Evolutionary conservation across 345 rosid species (phyloP), one percentile per base, ranked within the genome.

Genomic region (Psidium guajava): DNA sequence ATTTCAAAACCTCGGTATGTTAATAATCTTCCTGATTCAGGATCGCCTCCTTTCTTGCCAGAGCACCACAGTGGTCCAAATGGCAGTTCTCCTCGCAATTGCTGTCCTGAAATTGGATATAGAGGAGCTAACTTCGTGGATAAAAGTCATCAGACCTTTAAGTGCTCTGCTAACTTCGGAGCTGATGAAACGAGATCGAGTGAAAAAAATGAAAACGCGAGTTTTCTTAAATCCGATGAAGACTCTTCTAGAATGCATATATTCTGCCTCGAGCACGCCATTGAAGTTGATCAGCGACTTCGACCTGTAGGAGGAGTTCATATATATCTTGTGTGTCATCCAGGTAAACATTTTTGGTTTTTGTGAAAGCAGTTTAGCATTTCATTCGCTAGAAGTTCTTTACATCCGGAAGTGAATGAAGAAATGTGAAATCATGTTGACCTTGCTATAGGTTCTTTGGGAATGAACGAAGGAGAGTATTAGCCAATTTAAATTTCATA

Each of bases 211-310:
- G 56, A n/a, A 56, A 54, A 47, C 61, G 4, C 49, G 3, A n/a
- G 59, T 54, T 32, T 82, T 82, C 92, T 88, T 50, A 90, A 87
- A 86, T 92, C 91, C 83, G 91, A 93, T 87, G 96, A 94, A 73
- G 98, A 95, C 89, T 93, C 98, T 85, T 96, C 94, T 85, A 94
- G 93, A 59, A 64, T 93, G 92, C 98, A 97, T 85, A 93, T 97
- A 58, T 97, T 97, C 90, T 97, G 99, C 91, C 99, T 97, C 84
- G 95, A 97, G 93, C 99, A 97, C 89, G 99, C 99, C 86, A 89
- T 94, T 28, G 98, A 96, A 90, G 95, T 95, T 77, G 98, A 96
- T 86, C 92, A 97, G 89, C 97, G 88, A 89, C 95, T 97, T 82
- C 91, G 89, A 49, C 89, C 88, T 83, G 90, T 94, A n/a, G 98